Evolutionary conservation across 2,329 filamentous ascomycete species (phyloP).

Genomic region (Sporothrix variecibatus): DNA sequence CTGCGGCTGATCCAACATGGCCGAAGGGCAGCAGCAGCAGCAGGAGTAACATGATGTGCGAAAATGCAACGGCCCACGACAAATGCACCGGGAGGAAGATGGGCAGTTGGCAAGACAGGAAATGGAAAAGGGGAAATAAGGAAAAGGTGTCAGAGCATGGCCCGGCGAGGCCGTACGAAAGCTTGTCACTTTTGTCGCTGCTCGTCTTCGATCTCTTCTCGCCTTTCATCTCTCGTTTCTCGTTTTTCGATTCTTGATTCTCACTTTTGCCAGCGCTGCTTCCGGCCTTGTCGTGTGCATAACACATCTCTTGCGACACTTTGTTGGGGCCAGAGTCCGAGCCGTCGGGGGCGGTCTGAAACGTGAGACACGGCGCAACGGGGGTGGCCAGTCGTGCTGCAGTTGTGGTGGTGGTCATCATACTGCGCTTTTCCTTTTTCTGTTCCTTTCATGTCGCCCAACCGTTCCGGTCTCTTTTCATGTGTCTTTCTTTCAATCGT

Average conservation of each 20-base stretch:
- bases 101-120: background rate
- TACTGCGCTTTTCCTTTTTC: background rate
- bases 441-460: background rate
- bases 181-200: background rate
- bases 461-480: background rate
- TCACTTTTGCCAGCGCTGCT: background rate
- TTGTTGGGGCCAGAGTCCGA: conserved; percentile 24
- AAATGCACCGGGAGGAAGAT: background rate
- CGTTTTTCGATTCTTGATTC: background rate
- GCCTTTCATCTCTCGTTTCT: background rate
- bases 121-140: background rate
- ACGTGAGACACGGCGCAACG: conserved; percentile 29
- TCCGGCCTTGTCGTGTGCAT: conserved; percentile 7
- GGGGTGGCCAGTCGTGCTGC: background rate
- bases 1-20: conserved; percentile 4
- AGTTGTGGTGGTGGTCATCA: background rate
- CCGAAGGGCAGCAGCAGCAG: conserved; percentile 2
- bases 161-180: background rate
- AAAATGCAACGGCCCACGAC: conserved; percentile 5
- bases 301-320: conserved; percentile 22
- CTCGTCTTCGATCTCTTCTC: background rate
- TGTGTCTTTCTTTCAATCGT: background rate
- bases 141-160: background rate
- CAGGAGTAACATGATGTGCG: background rate
- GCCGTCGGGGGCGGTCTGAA: conserved; percentile 30